Conservation (phyloP, 169 alveolate species). For the Plasmodium vinckei region DNA sequence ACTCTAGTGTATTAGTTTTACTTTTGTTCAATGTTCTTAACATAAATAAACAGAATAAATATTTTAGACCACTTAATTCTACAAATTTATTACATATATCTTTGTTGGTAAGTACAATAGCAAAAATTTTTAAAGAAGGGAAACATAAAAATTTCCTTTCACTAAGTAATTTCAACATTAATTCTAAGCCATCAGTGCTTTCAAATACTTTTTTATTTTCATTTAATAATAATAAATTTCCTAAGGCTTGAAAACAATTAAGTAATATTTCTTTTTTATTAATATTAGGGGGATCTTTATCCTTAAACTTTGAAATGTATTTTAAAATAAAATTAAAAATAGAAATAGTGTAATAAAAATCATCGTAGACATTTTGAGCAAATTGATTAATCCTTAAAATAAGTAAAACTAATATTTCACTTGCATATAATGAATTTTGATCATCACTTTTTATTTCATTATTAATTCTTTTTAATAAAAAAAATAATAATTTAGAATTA, state of each 20-base stretch:
- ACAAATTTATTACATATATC: slow-evolving; percentile 62
- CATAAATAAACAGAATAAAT: slow-evolving; percentile 68
- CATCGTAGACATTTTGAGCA: slow-evolving; percentile 64
- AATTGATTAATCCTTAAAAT: slow-evolving; percentile 72
- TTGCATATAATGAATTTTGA: slow-evolving; percentile 53
- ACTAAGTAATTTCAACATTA: slow-evolving; percentile 73
- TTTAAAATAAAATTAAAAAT: slow-evolving; percentile 66
- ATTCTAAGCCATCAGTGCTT: slow-evolving; percentile 50
- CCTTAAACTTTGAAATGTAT: slow-evolving; percentile 56
- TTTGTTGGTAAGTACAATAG: slow-evolving; percentile 45
- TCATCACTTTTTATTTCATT: slow-evolving; percentile 53
- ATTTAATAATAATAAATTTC: slow-evolving; percentile 55
- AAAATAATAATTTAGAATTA: slow-evolving; percentile 67
- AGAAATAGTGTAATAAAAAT: slow-evolving; percentile 66
- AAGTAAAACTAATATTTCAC: slow-evolving; percentile 71
- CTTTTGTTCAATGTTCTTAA: slow-evolving; percentile 49
- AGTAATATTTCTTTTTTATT: slow-evolving; percentile 68
- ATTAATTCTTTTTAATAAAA: slow-evolving; percentile 68
- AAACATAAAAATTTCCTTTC: slow-evolving; percentile 74
- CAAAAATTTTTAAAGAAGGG: slow-evolving; percentile 62
- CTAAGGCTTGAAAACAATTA: slow-evolving; percentile 70
- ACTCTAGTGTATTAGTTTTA: slow-evolving; percentile 38
- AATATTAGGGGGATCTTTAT: slow-evolving; percentile 59
- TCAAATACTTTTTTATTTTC: slow-evolving; percentile 48
- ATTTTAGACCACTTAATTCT: slow-evolving; percentile 56